phyloP scores from a whole-genome alignment of 345 rosid genomes.

The Camelina sativa region DNA sequence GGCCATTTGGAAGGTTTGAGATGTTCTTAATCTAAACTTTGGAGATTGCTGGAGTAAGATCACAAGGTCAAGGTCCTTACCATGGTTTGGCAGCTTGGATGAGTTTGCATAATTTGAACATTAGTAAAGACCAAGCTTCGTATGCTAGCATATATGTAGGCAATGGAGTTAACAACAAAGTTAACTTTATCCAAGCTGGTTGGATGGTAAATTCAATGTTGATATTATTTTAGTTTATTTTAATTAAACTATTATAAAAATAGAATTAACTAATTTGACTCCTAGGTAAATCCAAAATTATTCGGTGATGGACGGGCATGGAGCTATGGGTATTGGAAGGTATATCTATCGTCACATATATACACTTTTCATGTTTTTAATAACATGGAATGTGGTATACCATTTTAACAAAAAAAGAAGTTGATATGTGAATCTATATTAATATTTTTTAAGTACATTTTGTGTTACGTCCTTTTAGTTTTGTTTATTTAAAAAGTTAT shows the following conservation, averaged over 20 bases:
- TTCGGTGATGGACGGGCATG: constrained; percentile 30
- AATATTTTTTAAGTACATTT: no score
- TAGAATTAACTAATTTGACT: background rate
- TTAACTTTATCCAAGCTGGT: constrained; percentile 21
- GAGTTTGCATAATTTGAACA: constrained; percentile 4
- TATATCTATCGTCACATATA: background rate
- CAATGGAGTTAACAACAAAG: background rate
- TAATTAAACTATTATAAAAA: background rate
- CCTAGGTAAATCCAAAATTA: constrained; percentile 6
- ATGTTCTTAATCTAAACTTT: no score
- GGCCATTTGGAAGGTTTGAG: background rate
- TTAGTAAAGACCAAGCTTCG: constrained; percentile 1
- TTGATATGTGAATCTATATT: no score
- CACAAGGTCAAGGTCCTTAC: constrained; percentile 6
- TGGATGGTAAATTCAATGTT: constrained; percentile 29
- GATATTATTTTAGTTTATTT: background rate
- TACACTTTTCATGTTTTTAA: background rate
- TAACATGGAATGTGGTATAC: background rate
- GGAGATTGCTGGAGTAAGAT: constrained; percentile 23
- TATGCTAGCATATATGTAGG: constrained; percentile 2
- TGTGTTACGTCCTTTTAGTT: no score
- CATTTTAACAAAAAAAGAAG: no score
- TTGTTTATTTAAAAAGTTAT: no score
- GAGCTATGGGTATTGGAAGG: constrained; percentile 35
- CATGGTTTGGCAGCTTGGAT: background rate